A percentile compares a stretch with the other conserved stretches of the same genome.
Conservation (phyloP, 768 basidiomycete species). For the Amanita thiersii region DNA sequence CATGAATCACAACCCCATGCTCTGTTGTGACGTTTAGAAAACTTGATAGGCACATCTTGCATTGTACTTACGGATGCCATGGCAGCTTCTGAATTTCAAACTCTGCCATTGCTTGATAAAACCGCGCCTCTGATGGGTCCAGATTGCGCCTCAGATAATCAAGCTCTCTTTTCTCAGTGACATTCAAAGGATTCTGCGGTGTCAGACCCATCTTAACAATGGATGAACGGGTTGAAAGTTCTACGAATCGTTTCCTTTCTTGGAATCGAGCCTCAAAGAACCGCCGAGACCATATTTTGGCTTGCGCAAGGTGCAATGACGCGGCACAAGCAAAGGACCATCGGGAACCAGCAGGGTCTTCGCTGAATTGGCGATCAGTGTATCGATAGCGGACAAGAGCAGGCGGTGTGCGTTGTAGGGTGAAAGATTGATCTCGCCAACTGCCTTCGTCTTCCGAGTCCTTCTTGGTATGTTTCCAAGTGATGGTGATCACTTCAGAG, state of each 20-base stretch:
- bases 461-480: constrained; percentile 12
- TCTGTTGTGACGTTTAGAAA: constrained; percentile 12
- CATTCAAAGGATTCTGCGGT: constrained; percentile 20
- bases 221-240: constrained; percentile 20
- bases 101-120: constrained; percentile 24
- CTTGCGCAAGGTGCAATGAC: constrained; percentile 21
- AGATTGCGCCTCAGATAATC: constrained; percentile 22
- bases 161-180: constrained; percentile 19
- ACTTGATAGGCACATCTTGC: neutral
- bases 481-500: constrained; percentile 13
- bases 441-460: constrained; percentile 9
- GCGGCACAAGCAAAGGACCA: constrained; percentile 27
- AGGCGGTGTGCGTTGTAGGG: constrained; percentile 20
- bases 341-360: constrained; percentile 22
- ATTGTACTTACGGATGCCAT: constrained; percentile 24
- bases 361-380: constrained; percentile 16
- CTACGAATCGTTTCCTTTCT: constrained; percentile 23
- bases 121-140: constrained; percentile 25
- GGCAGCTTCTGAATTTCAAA: constrained; percentile 25
- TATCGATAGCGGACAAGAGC: constrained; percentile 24
- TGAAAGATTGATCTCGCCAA: constrained; percentile 18
- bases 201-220: constrained; percentile 22
- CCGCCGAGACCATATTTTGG: constrained; percentile 22
- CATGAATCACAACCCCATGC: constrained; percentile 25
- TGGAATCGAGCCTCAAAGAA: constrained; percentile 22